Evolutionary conservation across 1,284 basidiomycete species (phyloP), one percentile per base, ranked within the genome.

Genomic region (Flammula alnicola): DNA sequence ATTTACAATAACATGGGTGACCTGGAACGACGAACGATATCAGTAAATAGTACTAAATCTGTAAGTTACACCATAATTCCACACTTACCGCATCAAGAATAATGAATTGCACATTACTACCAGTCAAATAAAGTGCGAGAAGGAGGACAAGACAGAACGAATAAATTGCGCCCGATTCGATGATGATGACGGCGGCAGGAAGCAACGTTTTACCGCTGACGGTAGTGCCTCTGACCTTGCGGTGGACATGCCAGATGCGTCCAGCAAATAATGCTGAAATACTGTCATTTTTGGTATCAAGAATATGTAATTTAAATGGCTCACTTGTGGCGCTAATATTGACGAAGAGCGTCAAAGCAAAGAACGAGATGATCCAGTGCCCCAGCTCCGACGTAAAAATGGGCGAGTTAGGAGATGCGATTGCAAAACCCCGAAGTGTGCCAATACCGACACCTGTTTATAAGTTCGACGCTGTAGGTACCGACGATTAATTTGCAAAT

Each of bases 321-420:
- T 49, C 19, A 49, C 51, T 29, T 26, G 51, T 53, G 23, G 43
- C 27, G 25, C 47, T 43, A 7, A 49, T 40, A 35, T 53, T 53
- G 4, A 47, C 49, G 19, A 53, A 53, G 10, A 53, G 10, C 17
- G 47, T 53, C 16, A 53, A 43, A 11, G 47, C 36, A 33, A 53
- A 53, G 27, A 49, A 49, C 4, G 51, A 53, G 12, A 49, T 43
- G 6, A 53, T 43, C 47, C 51, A 53, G 1, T 53, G 23, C 19
- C 49, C 43, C n/a, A 49, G 47, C 1, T 30, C 11, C n/a, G 12
- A 22, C 10, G 38, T 45, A 43, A 53, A 53, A 4, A 53, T 47
- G 12, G 42, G 43, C 8, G 26, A 36, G 12, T 49, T 32, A 8
- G 51, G 37, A 3, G 51, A 45, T 1, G 39, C 42, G 27, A 30